Evolutionary conservation across 2,329 filamentous ascomycete species (phyloP).

Genomic region (Domatiomyces catenatus): DNA sequence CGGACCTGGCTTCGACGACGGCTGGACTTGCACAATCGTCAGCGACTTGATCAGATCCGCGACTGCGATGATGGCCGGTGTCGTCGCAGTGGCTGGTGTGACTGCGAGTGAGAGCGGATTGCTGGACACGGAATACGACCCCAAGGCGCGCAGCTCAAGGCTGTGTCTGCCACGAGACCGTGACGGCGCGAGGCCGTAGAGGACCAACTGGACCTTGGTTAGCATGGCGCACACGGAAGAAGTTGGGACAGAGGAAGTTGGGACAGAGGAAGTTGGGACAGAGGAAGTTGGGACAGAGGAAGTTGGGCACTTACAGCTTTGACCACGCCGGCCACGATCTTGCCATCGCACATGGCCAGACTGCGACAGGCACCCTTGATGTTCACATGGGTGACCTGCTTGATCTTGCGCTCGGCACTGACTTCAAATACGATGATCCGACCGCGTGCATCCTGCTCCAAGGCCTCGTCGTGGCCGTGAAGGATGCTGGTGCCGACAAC

Average conservation of each 20-base stretch:
- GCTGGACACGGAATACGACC: slow-evolving; percentile 66
- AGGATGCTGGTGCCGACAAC: slow-evolving; percentile 79
- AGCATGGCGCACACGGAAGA: slow-evolving; percentile 7
- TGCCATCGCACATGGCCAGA: slow-evolving; percentile 56
- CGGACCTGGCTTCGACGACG: slow-evolving; percentile 3
- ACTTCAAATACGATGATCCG: slow-evolving; percentile 77
- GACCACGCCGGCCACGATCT: slow-evolving; percentile 72
- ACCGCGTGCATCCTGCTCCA: slow-evolving; percentile 40
- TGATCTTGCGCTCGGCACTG: slow-evolving; percentile 52
- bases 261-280: too few relatives aligned
- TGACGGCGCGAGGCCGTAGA: slow-evolving; percentile 35
- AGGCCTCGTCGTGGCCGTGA: slow-evolving; percentile 40
- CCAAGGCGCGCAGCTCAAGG: slow-evolving; percentile 50
- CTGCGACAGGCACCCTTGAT: slow-evolving; percentile 71
- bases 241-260: too few relatives aligned
- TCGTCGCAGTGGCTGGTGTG: slow-evolving; percentile 29
- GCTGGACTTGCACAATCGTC: slow-evolving; percentile 56
- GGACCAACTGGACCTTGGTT: slow-evolving; percentile 35
- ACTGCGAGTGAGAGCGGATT: slow-evolving; percentile 70
- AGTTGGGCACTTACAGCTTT: slow-evolving; percentile 72
- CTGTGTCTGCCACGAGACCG: slow-evolving; percentile 16
- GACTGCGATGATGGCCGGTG: slow-evolving; percentile 56
- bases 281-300: too few relatives aligned
- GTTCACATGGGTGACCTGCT: slow-evolving; percentile 51
- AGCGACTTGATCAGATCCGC: slow-evolving; percentile 91